phyloP scores from a whole-genome alignment of 345 rosid species.

The Heritiera littoralis region DNA sequence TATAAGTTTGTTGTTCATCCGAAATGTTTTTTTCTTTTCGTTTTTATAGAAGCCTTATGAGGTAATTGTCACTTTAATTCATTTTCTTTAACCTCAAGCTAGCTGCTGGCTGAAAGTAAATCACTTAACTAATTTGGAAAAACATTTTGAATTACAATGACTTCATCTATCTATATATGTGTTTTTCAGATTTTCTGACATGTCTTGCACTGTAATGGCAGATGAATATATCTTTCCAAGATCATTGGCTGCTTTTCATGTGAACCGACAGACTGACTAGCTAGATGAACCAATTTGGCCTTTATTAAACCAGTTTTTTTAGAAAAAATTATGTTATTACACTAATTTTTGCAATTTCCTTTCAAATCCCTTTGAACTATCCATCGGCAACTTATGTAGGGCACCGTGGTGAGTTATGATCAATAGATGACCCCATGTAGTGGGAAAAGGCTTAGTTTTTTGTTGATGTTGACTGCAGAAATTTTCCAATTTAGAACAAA shows the following conservation, averaged over 20 bases:
- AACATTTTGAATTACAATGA: background rate
- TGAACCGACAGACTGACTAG: constrained; percentile 11
- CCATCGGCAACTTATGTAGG: background rate
- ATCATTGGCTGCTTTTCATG: background rate
- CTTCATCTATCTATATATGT: background rate
- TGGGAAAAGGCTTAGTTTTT: background rate
- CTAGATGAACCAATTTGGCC: constrained; percentile 14
- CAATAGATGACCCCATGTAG: constrained; percentile 1
- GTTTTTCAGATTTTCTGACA: constrained; percentile 18
- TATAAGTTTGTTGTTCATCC: background rate
- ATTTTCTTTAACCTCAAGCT: constrained; percentile 7
- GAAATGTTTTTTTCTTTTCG: background rate
- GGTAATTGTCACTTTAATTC: constrained; percentile 2
- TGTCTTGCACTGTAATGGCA: background rate
- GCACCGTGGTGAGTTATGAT: constrained; percentile 9
- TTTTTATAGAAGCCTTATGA: background rate
- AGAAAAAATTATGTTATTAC: background rate
- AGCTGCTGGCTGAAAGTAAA: background rate
- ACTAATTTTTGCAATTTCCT: constrained; percentile 10
- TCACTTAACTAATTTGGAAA: background rate
- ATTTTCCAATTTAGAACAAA: constrained; percentile 2
- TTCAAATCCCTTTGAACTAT: background rate
- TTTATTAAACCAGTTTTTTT: constrained; percentile 1
- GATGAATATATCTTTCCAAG: background rate
- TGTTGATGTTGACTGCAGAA: background rate